A percentile compares a stretch with the other conserved stretches of the same genome.
These are phyloP conservation scores for Zangia roseola DNA, from an alignment of 768 basidiomycete species.

Conservation along the genomic window DNA sequence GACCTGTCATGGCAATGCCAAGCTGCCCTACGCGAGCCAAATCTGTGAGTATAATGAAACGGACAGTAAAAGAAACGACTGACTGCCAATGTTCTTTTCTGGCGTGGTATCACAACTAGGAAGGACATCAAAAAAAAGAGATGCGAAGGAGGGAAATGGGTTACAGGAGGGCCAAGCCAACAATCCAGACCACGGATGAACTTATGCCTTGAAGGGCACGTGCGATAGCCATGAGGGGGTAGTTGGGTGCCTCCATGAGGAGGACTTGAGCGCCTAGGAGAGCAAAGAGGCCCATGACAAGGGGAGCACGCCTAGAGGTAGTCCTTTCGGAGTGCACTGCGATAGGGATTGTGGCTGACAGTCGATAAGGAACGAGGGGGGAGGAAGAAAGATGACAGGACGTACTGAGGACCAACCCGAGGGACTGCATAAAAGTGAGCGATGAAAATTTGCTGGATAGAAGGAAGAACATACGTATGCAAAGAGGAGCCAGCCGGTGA, in stretches of 20 bases:
- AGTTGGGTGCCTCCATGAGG: slow-evolving; percentile 61
- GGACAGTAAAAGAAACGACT: slow-evolving; percentile 17
- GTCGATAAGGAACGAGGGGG: background rate
- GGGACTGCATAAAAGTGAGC: slow-evolving; percentile 39
- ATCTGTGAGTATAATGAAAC: background rate
- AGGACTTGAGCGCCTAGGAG: slow-evolving; percentile 56
- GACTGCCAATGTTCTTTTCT: slow-evolving; percentile 47
- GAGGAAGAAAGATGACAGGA: background rate
- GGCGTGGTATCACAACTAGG: slow-evolving; percentile 57
- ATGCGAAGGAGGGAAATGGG: background rate
- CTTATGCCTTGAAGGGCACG: slow-evolving; percentile 59
- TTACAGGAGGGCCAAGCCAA: slow-evolving; percentile 59
- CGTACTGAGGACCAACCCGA: slow-evolving; percentile 55
- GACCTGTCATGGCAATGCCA: slow-evolving; percentile 57
- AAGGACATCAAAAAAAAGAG: slow-evolving; percentile 12
- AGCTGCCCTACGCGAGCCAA: slow-evolving; percentile 45
- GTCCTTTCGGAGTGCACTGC: slow-evolving; percentile 55
- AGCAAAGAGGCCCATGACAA: slow-evolving; percentile 48
- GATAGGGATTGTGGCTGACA: slow-evolving; percentile 54
- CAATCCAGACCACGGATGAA: slow-evolving; percentile 61
- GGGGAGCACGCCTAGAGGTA: slow-evolving; percentile 44
- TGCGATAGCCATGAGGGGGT: slow-evolving; percentile 55
- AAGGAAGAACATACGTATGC: slow-evolving; percentile 45
- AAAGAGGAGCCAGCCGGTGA: slow-evolving; percentile 60
- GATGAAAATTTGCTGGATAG: background rate